A percentile compares a stretch with the other conserved stretches of the same genome.
Evolutionary conservation across 768 basidiomycete genomes (phyloP).

Genomic region (Agaricus subrufescens): DNA sequence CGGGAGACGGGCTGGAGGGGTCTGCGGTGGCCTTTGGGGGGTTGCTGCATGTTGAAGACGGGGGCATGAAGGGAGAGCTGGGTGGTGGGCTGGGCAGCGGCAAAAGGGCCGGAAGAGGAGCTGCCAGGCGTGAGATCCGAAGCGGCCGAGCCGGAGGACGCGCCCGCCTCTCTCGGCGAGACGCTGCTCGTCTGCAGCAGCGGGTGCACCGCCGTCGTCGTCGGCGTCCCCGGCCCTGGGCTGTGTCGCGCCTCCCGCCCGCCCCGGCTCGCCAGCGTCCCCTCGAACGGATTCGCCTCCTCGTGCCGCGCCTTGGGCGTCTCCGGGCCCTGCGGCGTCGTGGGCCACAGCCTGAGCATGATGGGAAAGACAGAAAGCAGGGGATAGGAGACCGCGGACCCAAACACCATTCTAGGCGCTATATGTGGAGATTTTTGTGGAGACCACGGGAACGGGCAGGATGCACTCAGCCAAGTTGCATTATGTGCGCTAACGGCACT

Average conservation of each 20-base stretch:
- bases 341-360: constrained; percentile 73
- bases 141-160: constrained; percentile 33
- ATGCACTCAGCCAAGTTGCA: background rate
- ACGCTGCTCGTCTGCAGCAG: constrained; percentile 24
- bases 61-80: constrained; percentile 81
- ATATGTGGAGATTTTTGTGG: background rate
- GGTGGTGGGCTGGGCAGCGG: constrained; percentile 50
- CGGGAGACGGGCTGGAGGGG: constrained; percentile 26
- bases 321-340: constrained; percentile 44
- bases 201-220: constrained; percentile 27
- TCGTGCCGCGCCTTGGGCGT: constrained; percentile 49
- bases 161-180: constrained; percentile 23
- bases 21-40: constrained; percentile 33
- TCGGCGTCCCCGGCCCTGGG: constrained; percentile 24
- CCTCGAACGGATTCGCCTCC: constrained; percentile 61
- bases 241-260: constrained; percentile 6
- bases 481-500: background rate
- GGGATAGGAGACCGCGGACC: background rate
- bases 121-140: constrained; percentile 41
- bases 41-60: constrained; percentile 74
- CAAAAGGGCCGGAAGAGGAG: constrained; percentile 42
- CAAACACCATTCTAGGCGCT: background rate
- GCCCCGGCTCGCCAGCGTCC: constrained; percentile 12
- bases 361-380: constrained; percentile 8
- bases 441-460: background rate